Percentiles rank a stretch among this genome's conserved stretches.
Conservation (phyloP, 2,329 filamentous ascomycete species). For the Cryphonectria carpinicola region DNA sequence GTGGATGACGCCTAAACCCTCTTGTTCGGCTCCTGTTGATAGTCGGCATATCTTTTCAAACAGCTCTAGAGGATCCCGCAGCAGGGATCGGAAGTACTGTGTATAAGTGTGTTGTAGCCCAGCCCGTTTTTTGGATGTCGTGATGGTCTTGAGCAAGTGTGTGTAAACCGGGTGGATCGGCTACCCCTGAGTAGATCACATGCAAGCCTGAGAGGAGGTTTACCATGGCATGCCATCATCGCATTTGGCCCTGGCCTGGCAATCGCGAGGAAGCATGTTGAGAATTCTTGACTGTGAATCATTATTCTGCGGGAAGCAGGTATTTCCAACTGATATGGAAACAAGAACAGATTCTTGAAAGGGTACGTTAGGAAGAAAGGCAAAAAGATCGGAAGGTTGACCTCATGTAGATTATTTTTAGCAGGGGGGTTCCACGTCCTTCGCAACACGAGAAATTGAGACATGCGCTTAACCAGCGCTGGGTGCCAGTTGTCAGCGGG, state of each 20-base stretch:
- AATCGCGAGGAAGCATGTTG: not conserved
- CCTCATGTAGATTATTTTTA: slow-evolving; percentile 29
- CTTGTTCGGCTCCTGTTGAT: not conserved
- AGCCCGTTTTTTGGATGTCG: not conserved
- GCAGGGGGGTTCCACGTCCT: slow-evolving; percentile 22
- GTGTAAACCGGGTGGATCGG: not conserved
- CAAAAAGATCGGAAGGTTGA: slow-evolving; percentile 20
- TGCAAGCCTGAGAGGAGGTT: slow-evolving; percentile 2
- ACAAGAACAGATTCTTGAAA: not conserved
- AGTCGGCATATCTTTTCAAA: not conserved
- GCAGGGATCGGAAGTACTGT: not conserved
- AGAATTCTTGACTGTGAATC: not conserved
- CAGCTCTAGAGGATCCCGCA: not conserved
- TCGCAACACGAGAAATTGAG: slow-evolving; percentile 30
- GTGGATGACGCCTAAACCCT: not conserved
- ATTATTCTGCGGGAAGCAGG: not conserved
- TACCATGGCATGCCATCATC: not conserved
- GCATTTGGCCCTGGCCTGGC: not conserved
- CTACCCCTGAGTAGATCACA: slow-evolving; percentile 15
- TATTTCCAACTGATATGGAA: not conserved
- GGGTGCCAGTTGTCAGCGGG: slow-evolving; percentile 11
- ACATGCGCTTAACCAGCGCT: slow-evolving; percentile 17
- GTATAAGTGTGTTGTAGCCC: not conserved
- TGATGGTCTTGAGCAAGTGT: not conserved
- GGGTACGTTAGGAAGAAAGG: not conserved